These are phyloP conservation scores for Botrytis sinoallii DNA, from an alignment of 2,329 filamentous ascomycete species.

Conservation along the genomic window DNA sequence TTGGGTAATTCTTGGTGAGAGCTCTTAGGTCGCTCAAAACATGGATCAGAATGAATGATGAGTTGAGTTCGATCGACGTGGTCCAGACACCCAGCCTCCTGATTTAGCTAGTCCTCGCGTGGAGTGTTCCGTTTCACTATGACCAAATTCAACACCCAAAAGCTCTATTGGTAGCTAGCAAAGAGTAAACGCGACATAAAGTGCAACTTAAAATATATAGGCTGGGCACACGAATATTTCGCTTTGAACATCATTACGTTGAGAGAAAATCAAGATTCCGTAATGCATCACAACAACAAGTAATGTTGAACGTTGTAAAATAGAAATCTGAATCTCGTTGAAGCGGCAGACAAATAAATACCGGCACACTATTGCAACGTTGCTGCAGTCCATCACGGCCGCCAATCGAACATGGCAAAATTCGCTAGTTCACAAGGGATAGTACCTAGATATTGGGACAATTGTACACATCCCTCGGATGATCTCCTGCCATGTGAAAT, in stretches of 20 bases:
- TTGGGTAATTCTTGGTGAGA: background rate
- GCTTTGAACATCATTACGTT: background rate
- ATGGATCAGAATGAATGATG: slow-evolving; percentile 6
- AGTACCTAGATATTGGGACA: slow-evolving; percentile 7
- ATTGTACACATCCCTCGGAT: slow-evolving; percentile 5
- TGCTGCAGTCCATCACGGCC: slow-evolving; percentile 15
- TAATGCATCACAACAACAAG: slow-evolving; percentile 8
- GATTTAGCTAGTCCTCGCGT: slow-evolving; percentile 2
- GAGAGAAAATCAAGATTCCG: background rate
- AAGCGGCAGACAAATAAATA: slow-evolving; percentile 10
- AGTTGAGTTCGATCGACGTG: slow-evolving; percentile 11
- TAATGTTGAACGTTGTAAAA: background rate
- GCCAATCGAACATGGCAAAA: slow-evolving; percentile 7
- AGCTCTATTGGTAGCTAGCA: background rate
- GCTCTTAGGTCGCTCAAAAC: background rate
- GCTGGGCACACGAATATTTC: slow-evolving; percentile 5
- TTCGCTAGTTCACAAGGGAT: background rate
- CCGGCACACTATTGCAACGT: slow-evolving; percentile 15
- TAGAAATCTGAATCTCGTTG: background rate
- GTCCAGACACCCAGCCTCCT: slow-evolving; percentile 14
- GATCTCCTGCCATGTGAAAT: slow-evolving; percentile 15
- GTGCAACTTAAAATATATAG: background rate
- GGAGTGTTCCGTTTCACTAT: background rate
- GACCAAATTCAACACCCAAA: background rate
- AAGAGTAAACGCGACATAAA: background rate